phyloP scores from a whole-genome alignment of 805 yeast species.

The Ogataea philodendri region DNA sequence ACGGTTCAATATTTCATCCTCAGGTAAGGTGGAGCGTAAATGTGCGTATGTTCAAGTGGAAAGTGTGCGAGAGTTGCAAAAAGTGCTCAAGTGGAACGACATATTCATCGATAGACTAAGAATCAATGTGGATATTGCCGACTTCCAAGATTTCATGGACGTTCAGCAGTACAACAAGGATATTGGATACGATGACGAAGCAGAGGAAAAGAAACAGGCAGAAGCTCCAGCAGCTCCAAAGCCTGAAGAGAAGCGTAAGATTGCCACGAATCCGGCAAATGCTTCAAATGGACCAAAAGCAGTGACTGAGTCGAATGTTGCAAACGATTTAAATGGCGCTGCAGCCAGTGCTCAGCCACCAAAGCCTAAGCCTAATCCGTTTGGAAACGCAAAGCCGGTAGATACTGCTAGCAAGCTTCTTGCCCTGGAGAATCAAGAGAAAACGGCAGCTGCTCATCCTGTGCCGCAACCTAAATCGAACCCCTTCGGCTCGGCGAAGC shows the following conservation, averaged over 20 bases:
- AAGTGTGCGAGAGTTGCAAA: constrained; percentile 50
- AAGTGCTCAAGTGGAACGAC: constrained; percentile 63
- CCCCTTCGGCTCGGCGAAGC: constrained; percentile 84
- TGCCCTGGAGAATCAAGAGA: constrained; percentile 18
- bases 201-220: constrained; percentile 24
- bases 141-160: constrained; percentile 38
- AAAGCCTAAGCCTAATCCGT: constrained; percentile 58
- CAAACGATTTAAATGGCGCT: too few relatives aligned
- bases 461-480: constrained; percentile 43
- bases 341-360: too few relatives aligned
- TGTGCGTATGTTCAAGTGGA: constrained; percentile 63
- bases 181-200: constrained; percentile 29
- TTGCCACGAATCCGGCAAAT: constrained; percentile 2
- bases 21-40: constrained; percentile 41
- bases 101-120: constrained; percentile 39
- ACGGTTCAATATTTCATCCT: constrained; percentile 43
- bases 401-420: constrained; percentile 20
- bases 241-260: constrained; percentile 4
- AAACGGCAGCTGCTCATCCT: constrained; percentile 17
- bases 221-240: constrained; percentile 3
- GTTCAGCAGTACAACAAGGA: constrained; percentile 31
- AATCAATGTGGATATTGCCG: constrained; percentile 36
- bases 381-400: constrained; percentile 79
- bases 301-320: not conserved
- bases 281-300: constrained; percentile 1